phyloP scores from a whole-genome alignment of 2,329 filamentous ascomycete genomes.

The Aspergillus pseudotamarii region DNA sequence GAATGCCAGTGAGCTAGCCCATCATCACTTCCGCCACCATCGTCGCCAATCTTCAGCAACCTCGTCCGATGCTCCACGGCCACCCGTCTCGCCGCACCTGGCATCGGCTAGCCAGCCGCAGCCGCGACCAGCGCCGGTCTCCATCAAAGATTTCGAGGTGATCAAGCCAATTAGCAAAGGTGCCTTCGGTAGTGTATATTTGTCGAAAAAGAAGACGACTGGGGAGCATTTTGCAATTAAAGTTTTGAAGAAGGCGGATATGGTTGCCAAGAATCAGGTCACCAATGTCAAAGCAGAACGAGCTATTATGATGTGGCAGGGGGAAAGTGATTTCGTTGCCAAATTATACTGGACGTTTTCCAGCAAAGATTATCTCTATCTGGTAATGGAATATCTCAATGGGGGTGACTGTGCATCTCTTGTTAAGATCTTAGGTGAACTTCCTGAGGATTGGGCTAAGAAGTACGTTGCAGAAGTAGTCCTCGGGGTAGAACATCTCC shows the following conservation, averaged over 20 bases:
- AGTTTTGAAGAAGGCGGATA: conserved; percentile 98
- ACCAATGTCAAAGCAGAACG: conserved; percentile 98
- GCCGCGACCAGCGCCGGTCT: conserved; percentile 85
- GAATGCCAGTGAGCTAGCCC: conserved; percentile 69
- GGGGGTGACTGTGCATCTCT: conserved; percentile 95
- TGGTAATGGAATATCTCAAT: conserved; percentile 99
- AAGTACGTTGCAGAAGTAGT: conserved; percentile 97
- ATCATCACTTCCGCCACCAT: conserved; percentile 66
- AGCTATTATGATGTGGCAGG: conserved; percentile 99
- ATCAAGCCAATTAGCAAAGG: conserved; percentile 99
- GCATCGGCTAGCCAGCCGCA: conserved; percentile 78
- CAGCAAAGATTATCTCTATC: conserved; percentile 96
- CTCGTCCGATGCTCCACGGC: conserved; percentile 68
- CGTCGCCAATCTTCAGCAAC: conserved; percentile 89
- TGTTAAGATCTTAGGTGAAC: conserved; percentile 87
- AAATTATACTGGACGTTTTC: conserved; percentile 99
- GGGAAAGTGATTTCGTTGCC: conserved; percentile 97
- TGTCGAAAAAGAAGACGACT: conserved; percentile 98
- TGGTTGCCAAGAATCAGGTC: conserved; percentile 99
- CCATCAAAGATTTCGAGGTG: conserved; percentile 99
- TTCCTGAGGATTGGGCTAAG: conserved; percentile 97
- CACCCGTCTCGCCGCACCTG: conserved; percentile 80
- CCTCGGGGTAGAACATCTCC: conserved; percentile 93
- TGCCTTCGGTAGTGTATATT: conserved; percentile 94
- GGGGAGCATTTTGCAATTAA: conserved; percentile 99